phyloP scores from a whole-genome alignment of 768 basidiomycete genomes.

The Naganishia vaughanmartiniae region DNA sequence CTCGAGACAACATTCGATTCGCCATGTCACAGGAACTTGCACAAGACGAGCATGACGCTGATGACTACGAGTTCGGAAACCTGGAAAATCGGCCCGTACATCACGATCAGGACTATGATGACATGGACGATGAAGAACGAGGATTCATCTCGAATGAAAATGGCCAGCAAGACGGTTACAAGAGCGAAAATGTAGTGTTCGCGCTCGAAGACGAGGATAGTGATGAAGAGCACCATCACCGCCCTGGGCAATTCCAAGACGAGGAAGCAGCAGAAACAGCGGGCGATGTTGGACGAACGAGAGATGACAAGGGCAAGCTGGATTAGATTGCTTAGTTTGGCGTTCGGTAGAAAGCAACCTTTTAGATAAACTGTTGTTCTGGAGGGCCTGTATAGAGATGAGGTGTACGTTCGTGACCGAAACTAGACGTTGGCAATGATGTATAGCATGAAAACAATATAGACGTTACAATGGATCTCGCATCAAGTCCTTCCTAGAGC shows the following conservation, averaged over 20 bases:
- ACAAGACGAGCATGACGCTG: conserved; percentile 88
- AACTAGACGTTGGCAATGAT: neutral
- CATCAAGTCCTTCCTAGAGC: neutral
- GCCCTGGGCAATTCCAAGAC: conserved; percentile 19
- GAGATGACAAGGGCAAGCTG: conserved; percentile 14
- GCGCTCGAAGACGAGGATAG: conserved; percentile 34
- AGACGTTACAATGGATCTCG: neutral
- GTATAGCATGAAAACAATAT: neutral
- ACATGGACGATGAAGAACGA: conserved; percentile 29
- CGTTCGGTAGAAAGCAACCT: neutral
- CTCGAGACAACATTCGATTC: conserved; percentile 56
- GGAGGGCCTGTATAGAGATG: neutral
- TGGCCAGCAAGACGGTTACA: neutral
- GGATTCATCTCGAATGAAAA: conserved; percentile 26
- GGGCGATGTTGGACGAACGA: conserved; percentile 12
- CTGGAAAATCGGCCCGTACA: conserved; percentile 22
- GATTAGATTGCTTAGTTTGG: neutral
- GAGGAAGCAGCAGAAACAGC: conserved; percentile 9
- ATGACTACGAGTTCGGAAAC: conserved; percentile 54
- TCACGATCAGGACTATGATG: conserved; percentile 27
- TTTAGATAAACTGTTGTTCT: neutral
- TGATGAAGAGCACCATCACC: conserved; percentile 25
- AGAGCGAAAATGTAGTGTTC: conserved; percentile 31
- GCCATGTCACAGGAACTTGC: conserved; percentile 96
- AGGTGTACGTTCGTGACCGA: neutral